phyloP scores from a whole-genome alignment of 2,329 filamentous ascomycete genomes.

The Endothia cerciana region DNA sequence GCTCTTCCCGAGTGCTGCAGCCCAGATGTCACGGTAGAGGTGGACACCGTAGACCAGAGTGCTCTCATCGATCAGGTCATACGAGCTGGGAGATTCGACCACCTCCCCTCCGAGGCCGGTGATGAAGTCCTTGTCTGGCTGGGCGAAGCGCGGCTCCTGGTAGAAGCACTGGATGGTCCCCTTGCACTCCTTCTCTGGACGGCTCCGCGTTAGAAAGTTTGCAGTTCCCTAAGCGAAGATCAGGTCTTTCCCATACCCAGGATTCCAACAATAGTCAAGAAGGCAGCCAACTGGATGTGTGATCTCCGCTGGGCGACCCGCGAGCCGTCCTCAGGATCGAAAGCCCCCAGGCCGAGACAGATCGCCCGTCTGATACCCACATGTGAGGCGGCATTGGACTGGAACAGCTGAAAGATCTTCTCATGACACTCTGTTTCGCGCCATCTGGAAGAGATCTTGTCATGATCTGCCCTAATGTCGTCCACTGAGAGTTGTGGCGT shows the following conservation, averaged over 20 bases:
- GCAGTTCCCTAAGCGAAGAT: not conserved
- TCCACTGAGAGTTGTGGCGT: constrained; percentile 16
- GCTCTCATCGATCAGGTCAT: constrained; percentile 49
- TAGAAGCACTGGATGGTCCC: constrained; percentile 50
- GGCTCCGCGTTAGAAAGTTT: not conserved
- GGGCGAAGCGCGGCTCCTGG: constrained; percentile 59
- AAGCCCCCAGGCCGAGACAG: constrained; percentile 59
- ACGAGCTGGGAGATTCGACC: constrained; percentile 56
- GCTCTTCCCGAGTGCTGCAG: constrained; percentile 49
- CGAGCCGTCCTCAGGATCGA: constrained; percentile 53
- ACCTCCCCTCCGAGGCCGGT: constrained; percentile 56
- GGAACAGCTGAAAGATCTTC: constrained; percentile 42
- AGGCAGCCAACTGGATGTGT: constrained; percentile 58
- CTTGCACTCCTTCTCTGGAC: constrained; percentile 32
- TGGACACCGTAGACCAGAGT: constrained; percentile 67
- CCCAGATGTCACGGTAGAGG: constrained; percentile 58
- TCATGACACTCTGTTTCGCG: constrained; percentile 35
- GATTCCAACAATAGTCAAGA: constrained; percentile 50
- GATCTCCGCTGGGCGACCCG: constrained; percentile 51
- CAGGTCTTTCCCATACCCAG: constrained; percentile 41
- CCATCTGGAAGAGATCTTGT: constrained; percentile 32
- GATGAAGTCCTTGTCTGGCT: constrained; percentile 56
- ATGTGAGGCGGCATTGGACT: constrained; percentile 30
- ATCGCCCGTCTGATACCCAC: constrained; percentile 47
- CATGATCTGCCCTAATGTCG: constrained; percentile 34